These are phyloP conservation scores for Tephrocybe sp. DNA, from an alignment of 768 basidiomycete genomes.

Conservation along the genomic window DNA sequence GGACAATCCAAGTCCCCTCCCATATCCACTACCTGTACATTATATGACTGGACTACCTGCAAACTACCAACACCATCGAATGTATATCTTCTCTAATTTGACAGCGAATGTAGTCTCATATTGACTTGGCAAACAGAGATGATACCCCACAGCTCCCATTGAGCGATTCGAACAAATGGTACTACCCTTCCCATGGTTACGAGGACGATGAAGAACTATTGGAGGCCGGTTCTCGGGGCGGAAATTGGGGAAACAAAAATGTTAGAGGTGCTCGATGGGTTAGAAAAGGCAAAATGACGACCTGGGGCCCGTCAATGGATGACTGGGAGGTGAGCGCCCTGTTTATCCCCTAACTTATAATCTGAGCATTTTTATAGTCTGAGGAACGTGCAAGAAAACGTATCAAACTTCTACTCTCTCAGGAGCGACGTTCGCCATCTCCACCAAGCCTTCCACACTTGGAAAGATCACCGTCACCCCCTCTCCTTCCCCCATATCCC, in stretches of 20 bases:
- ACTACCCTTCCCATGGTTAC: conserved; percentile 78
- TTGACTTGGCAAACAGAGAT: too few relatives aligned
- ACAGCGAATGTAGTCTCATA: too few relatives aligned
- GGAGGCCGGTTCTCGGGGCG: conserved; percentile 43
- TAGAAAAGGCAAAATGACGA: conserved; percentile 74
- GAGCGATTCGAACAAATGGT: conserved; percentile 78
- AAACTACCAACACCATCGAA: conserved; percentile 22
- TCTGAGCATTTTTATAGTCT: conserved; percentile 41
- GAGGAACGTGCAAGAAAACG: conserved; percentile 85
- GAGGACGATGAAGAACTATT: conserved; percentile 61
- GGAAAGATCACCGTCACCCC: conserved; percentile 71
- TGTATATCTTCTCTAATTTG: conserved; percentile 19
- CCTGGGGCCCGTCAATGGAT: conserved; percentile 82
- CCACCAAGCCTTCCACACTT: conserved; percentile 75
- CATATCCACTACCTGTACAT: conserved; percentile 7
- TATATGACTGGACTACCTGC: conserved; percentile 1
- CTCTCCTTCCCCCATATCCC: conserved; percentile 73
- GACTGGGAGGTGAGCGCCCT: conserved; percentile 72
- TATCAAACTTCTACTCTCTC: conserved; percentile 63
- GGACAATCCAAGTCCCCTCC: conserved; percentile 8
- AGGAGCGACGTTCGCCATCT: conserved; percentile 61
- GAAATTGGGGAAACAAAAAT: conserved; percentile 86
- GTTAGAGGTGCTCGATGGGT: conserved; percentile 78
- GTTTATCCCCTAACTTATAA: conserved; percentile 2
- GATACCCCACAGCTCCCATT: conserved; percentile 37